Conservation (phyloP, 306 rosid genomes). For the Carpinus viminea region DNA sequence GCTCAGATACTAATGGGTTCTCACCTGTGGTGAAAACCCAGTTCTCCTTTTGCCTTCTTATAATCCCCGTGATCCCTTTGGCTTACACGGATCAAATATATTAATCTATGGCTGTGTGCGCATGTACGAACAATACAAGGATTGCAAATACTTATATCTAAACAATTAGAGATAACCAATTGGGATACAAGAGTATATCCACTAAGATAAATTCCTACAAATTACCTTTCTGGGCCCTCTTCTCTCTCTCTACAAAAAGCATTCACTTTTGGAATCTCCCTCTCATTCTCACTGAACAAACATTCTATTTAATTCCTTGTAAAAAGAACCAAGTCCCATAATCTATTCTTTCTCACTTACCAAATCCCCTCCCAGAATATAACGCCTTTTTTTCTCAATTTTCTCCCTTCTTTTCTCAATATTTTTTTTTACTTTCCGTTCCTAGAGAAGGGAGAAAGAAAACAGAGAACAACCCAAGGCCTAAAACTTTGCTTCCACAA, state of each 20-base stretch:
- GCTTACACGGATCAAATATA: conserved; percentile 16
- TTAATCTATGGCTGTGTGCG: not conserved
- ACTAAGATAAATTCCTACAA: not conserved
- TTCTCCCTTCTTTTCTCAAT: not conserved
- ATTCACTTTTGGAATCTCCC: not conserved
- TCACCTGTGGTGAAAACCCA: conserved; percentile 1
- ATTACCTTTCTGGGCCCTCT: too few species aligned
- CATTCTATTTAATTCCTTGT: not conserved
- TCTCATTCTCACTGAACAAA: not conserved
- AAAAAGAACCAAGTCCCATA: not conserved
- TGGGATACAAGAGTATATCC: not conserved
- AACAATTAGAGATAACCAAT: not conserved
- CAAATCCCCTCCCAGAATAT: not conserved
- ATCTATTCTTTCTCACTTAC: not conserved
- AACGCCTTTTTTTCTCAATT: not conserved
- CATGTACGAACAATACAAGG: not conserved
- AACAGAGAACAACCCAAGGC: not conserved
- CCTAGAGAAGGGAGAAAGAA: conserved; percentile 4
- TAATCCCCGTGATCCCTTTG: not conserved
- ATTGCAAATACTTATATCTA: not conserved
- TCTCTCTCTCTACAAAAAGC: not conserved
- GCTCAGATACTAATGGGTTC: not conserved
- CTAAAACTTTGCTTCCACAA: not conserved
- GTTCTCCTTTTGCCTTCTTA: conserved; percentile 16
- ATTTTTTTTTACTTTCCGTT: not conserved